Evolutionary conservation across 257 asterid species (phyloP), one percentile per base, ranked within the genome.

Genomic region (Ehretia macrophylla): DNA sequence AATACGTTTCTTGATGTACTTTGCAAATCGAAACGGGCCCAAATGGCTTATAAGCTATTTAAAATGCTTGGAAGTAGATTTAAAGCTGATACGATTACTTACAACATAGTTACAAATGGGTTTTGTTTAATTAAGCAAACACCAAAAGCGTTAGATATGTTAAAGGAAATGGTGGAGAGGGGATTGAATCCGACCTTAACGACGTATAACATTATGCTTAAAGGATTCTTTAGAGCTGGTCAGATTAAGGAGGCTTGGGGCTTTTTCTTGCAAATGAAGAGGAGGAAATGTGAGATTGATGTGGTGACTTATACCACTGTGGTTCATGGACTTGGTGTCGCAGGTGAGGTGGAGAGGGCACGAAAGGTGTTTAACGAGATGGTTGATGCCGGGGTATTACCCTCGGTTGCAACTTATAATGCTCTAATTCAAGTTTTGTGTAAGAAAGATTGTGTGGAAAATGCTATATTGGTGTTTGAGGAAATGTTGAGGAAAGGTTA

Each of bases 211-310:
- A 84, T 77, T 53, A 73, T 92, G 79, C 94, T 92, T 14, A 86
- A 80, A 66, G 96, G 96, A 27, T 92, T 73, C 54, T 80, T 88
- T 58, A 64, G 86, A 75, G 82, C 87, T 0, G 94, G 96, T 12
- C 97, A 85, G 62, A 55, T 74, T 20, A 74, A 71, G 39, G 94
- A 93, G 76, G 99, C 94, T 54, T 86, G 95, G 94, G 76, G 68
- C 18, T 88, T 93, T 73, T 93, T 86, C 80, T 70, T 81, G 84
- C 80, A 93, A 65, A 86, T 93, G 99, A 93, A 83, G 80, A 86
- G 73, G 72, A 75, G 97, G 49, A 84, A 85, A 60, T 66, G 86
- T 40, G 90, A 75, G 68, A 73, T 89, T 59, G 99, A 93, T 68
- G 95, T 81, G 55, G 87, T 93, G 45, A 88, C 91, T 63, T 93